A percentile compares a stretch with the other conserved stretches of the same genome.
These are phyloP conservation scores for Sonneratia alba DNA, from an alignment of 345 rosid species.

Conservation along the genomic window DNA sequence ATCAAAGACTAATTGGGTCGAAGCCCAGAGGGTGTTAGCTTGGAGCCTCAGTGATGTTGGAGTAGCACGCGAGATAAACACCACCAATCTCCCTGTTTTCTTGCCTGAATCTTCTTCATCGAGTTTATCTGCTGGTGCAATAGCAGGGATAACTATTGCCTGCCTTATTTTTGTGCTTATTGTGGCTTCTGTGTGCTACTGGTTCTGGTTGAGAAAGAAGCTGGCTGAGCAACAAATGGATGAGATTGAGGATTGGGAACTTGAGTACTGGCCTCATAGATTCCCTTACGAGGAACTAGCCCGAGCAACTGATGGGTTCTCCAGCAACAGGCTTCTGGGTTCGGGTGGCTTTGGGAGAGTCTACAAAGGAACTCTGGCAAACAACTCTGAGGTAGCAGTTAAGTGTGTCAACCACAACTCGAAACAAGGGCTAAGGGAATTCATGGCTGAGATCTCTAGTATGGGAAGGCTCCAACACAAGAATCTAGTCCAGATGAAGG, in stretches of 20 bases:
- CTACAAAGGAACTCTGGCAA: constrained; percentile 45
- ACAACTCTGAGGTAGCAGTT: constrained; percentile 53
- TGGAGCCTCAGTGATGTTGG: constrained; percentile 85
- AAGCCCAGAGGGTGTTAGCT: constrained; percentile 60
- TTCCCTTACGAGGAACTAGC: constrained; percentile 69
- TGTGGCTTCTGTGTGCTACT: constrained; percentile 24
- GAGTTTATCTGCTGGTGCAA: constrained; percentile 45
- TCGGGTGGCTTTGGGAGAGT: constrained; percentile 80
- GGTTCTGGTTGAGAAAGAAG: constrained; percentile 34
- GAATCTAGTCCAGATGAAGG: constrained; percentile 68
- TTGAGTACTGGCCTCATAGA: constrained; percentile 86
- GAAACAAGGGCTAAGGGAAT: constrained; percentile 76
- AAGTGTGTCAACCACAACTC: constrained; percentile 85
- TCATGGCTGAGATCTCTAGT: constrained; percentile 95
- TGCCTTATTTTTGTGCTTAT: constrained; percentile 27
- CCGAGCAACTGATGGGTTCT: constrained; percentile 50
- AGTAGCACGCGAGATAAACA: constrained; percentile 47
- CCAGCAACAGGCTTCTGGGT: constrained; percentile 55
- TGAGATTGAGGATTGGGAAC: constrained; percentile 76
- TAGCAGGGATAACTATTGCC: constrained; percentile 60
- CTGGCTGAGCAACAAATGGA: constrained; percentile 38
- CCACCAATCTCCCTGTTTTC: constrained; percentile 52
- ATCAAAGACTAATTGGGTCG: constrained; percentile 59
- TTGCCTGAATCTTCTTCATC: constrained; percentile 26
- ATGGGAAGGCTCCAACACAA: constrained; percentile 86